phyloP scores from a whole-genome alignment of 2,329 filamentous ascomycete species.

The Scedosporium apiospermum region DNA sequence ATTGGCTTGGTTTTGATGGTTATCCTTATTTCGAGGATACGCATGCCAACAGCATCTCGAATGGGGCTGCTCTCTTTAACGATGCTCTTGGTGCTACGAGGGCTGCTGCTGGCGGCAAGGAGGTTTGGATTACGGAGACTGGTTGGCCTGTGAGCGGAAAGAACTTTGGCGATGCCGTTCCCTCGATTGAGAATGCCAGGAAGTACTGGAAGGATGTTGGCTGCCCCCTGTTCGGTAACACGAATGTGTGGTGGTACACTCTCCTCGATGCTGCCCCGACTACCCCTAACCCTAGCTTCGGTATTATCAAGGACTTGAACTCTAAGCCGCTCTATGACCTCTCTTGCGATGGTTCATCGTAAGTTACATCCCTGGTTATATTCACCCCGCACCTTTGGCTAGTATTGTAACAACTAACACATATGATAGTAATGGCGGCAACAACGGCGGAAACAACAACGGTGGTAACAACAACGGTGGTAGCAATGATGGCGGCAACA shows the following conservation, averaged over 20 bases:
- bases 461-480: slow-evolving; percentile 9
- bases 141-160: slow-evolving; percentile 73
- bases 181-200: slow-evolving; percentile 60
- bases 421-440: slow-evolving; percentile 10
- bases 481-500: background rate
- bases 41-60: slow-evolving; percentile 53
- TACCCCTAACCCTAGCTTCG: slow-evolving; percentile 60
- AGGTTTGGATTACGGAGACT: slow-evolving; percentile 81
- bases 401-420: slow-evolving; percentile 10
- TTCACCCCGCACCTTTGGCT: slow-evolving; percentile 11
- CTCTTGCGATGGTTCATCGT: slow-evolving; percentile 35
- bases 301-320: slow-evolving; percentile 47
- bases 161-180: slow-evolving; percentile 49
- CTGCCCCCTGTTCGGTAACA: slow-evolving; percentile 57
- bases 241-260: slow-evolving; percentile 69
- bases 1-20: slow-evolving; percentile 77
- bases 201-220: slow-evolving; percentile 73
- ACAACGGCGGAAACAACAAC: background rate
- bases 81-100: slow-evolving; percentile 53
- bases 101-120: slow-evolving; percentile 52
- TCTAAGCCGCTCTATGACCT: slow-evolving; percentile 54
- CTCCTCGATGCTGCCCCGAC: slow-evolving; percentile 55
- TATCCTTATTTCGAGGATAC: slow-evolving; percentile 78
- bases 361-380: slow-evolving; percentile 4
- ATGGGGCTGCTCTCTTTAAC: slow-evolving; percentile 58